A percentile compares a stretch with the other conserved stretches of the same genome.
These are phyloP conservation scores for Candida sp. DNA, from an alignment of 1,139 yeast genomes.

Conservation along the genomic window DNA sequence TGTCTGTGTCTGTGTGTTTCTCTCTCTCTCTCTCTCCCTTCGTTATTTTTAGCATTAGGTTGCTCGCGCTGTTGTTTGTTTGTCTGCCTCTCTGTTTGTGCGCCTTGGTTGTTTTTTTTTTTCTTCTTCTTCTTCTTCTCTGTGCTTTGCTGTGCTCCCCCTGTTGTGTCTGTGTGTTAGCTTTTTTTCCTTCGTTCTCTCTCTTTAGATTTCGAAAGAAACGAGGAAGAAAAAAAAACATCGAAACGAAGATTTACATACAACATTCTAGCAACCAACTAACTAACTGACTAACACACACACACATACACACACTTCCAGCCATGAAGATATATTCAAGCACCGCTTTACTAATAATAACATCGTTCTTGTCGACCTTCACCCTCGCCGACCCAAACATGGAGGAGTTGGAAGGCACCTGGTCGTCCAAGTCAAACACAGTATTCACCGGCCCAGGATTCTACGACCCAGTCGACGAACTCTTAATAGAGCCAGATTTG, in stretches of 20 bases:
- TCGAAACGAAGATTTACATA: background rate
- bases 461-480: slow-evolving; percentile 94
- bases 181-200: background rate
- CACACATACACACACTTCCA: background rate
- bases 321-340: slow-evolving; percentile 2
- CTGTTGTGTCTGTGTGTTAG: no score
- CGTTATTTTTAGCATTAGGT: background rate
- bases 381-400: slow-evolving; percentile 28
- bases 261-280: background rate
- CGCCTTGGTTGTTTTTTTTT: no score
- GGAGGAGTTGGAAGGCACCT: slow-evolving; percentile 74
- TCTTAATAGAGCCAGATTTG: slow-evolving; percentile 90
- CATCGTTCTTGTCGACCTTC: slow-evolving; percentile 6
- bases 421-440: slow-evolving; percentile 93
- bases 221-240: background rate
- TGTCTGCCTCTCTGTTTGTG: no score
- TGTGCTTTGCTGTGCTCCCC: no score
- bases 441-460: slow-evolving; percentile 98
- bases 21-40: background rate
- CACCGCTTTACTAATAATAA: slow-evolving; percentile 2
- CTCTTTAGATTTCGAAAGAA: background rate
- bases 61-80: no score
- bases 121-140: no score
- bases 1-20: background rate
- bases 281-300: background rate